Percentiles rank a stretch among this genome's conserved stretches.
These are phyloP conservation scores for Neonectria sp. DNA, from an alignment of 2,329 filamentous ascomycete genomes.

Conservation along the genomic window DNA sequence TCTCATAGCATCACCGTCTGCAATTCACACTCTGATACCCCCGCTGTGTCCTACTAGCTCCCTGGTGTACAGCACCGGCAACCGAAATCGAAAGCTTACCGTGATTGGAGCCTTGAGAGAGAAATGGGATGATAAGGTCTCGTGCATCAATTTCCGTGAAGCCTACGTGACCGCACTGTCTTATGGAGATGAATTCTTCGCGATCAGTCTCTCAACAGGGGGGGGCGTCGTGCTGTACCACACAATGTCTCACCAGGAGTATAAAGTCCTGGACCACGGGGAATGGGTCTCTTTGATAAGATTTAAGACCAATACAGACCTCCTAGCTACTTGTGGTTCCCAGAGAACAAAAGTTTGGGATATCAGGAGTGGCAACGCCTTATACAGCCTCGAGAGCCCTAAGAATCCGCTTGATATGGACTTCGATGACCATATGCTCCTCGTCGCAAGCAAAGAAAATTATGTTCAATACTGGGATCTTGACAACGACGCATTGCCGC, in stretches of 20 bases:
- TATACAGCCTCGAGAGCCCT: constrained; percentile 45
- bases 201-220: constrained; percentile 44
- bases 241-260: constrained; percentile 46
- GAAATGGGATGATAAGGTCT: constrained; percentile 52
- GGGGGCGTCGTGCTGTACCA: constrained; percentile 46
- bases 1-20: constrained; percentile 47
- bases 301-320: constrained; percentile 48
- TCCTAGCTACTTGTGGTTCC: constrained; percentile 51
- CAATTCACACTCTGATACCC: constrained; percentile 51
- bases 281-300: constrained; percentile 50
- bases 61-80: constrained; percentile 39
- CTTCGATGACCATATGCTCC: constrained; percentile 47
- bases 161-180: constrained; percentile 39
- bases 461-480: constrained; percentile 49
- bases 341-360: constrained; percentile 52
- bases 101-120: constrained; percentile 43
- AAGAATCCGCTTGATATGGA: constrained; percentile 42
- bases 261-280: constrained; percentile 46
- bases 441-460: constrained; percentile 48
- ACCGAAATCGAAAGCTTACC: constrained; percentile 30
- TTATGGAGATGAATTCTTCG: constrained; percentile 48
- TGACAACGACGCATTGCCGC: constrained; percentile 29
- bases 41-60: constrained; percentile 52
- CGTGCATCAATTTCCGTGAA: constrained; percentile 48
- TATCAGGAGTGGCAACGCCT: constrained; percentile 42